A percentile compares a stretch with the other conserved stretches of the same genome.
Conservation (phyloP, 768 basidiomycete species). For the Tricholoma terreum region DNA sequence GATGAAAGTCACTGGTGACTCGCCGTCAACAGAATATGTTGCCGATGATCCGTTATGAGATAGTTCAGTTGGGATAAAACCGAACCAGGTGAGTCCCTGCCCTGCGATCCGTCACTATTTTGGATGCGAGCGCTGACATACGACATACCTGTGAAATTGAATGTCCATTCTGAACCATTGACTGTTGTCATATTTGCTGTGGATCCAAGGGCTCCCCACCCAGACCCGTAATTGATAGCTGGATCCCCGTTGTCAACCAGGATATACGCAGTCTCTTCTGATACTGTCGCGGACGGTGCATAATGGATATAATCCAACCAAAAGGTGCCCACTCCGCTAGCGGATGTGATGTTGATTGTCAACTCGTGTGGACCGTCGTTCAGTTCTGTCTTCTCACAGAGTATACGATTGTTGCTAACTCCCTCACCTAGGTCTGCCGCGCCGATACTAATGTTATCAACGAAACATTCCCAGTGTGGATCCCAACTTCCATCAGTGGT, state of each 20-base stretch:
- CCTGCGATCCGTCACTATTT: conserved; percentile 12
- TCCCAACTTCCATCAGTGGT: conserved; percentile 1
- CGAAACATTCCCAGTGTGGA: conserved; percentile 22
- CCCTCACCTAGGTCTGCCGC: neutral
- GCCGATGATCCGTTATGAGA: conserved; percentile 13
- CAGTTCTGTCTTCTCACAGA: conserved; percentile 16
- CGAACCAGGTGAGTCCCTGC: conserved; percentile 22
- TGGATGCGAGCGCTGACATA: neutral
- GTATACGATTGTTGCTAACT: conserved; percentile 15
- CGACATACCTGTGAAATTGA: conserved; percentile 22
- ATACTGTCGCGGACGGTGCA: neutral
- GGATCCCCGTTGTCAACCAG: conserved; percentile 17
- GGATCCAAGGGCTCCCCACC: conserved; percentile 15
- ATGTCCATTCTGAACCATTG: conserved; percentile 14
- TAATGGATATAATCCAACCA: conserved; percentile 3
- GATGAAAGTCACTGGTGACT: conserved; percentile 16
- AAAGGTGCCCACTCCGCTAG: neutral
- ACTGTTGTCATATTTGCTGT: conserved; percentile 14
- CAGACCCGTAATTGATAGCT: conserved; percentile 15
- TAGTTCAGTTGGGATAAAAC: conserved; percentile 16
- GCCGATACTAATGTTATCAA: conserved; percentile 19
- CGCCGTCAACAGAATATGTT: conserved; percentile 24
- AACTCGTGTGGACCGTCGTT: conserved; percentile 20
- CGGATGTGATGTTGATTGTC: conserved; percentile 11
- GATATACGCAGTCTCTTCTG: conserved; percentile 15